Base-by-base conservation (phyloP, 2,329 filamentous ascomycete species). In the Aspergillus aculeatinus region DNA sequence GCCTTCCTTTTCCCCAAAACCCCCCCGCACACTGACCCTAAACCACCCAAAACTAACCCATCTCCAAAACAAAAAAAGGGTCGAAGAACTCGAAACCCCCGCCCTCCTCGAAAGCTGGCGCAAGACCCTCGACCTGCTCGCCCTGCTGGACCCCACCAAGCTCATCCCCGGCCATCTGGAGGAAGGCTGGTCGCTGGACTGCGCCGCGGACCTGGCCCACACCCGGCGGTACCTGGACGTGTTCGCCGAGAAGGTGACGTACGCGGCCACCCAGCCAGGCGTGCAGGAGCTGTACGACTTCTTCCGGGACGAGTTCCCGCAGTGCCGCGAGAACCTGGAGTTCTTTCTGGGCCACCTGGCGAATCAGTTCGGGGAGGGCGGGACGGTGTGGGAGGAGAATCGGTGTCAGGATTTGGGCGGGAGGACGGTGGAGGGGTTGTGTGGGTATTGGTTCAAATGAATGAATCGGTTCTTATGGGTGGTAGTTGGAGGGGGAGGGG, bases 291-390 rank as follows among this genome's bases (percentile, higher is more conserved):
- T 75, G 16, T 73, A 61, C 61, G 55, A 62, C n/a, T 67, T 65
- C 5, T 75, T 75, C 62, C 65, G 68, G 47, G 55, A 62, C 14
- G 68, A 69, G 6, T 74, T 74, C 48, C 70, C 70, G 9, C 57
- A 69, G 35, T 68, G 65, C 5, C 61, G 67, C 3, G 68, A 70
- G 60, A 74, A 75, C 16, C 55, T 72, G n/a, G 70, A 73, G 19
- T 74, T 74, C 65, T 74, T 75, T 60, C 27, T 75, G 19, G 71
- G 70, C 5, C 69, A 75, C 60, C 48, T 75, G 53, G 65, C 66
- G 23, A 73, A 74, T 54, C 69, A 72, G 33, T 74, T 71, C 51
- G 72, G 72, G 0, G 67, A 72, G 53, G 72, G 72, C 0, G 72
- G 72, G 0, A 50, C 67, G 39, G 60, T 68, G 0, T 73, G 72